Conservation (phyloP, 106 monocot species). For the Xerophyta viscosa region DNA sequence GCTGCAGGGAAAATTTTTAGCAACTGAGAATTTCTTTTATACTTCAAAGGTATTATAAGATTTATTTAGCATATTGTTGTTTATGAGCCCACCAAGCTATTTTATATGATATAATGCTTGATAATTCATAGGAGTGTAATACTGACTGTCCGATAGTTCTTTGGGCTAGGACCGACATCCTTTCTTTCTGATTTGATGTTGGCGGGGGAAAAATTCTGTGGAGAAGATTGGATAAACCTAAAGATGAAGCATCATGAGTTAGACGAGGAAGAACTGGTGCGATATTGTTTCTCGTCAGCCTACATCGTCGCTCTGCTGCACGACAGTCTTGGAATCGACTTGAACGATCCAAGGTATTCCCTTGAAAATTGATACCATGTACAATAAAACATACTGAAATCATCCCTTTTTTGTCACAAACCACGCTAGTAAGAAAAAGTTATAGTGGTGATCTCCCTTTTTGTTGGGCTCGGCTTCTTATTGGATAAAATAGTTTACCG, state of each 20-base stretch:
- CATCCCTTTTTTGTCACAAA: no score
- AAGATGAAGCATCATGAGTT: constrained; percentile 34
- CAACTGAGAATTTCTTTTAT: constrained; percentile 75
- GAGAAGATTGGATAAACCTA: constrained; percentile 65
- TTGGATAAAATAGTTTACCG: no score
- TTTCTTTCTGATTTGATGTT: constrained; percentile 59
- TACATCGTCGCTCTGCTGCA: constrained; percentile 87
- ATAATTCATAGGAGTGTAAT: no score
- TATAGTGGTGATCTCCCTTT: no score
- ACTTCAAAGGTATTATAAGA: constrained; percentile 51
- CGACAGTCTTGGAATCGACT: constrained; percentile 72
- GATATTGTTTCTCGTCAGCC: constrained; percentile 92
- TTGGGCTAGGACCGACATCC: constrained; percentile 44
- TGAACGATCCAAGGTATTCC: constrained; percentile 60
- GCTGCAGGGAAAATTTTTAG: constrained; percentile 52
- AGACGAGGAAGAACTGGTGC: constrained; percentile 60
- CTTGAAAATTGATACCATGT: background rate
- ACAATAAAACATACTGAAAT: background rate
- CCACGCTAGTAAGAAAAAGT: no score
- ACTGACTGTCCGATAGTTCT: constrained; percentile 47
- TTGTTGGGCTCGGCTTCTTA: no score
- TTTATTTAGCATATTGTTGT: background rate
- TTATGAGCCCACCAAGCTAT: no score
- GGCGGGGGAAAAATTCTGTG: constrained; percentile 76
- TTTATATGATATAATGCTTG: no score